Conservation (phyloP, 176 grass and related monocot genomes). For the Secale cereale region DNA sequence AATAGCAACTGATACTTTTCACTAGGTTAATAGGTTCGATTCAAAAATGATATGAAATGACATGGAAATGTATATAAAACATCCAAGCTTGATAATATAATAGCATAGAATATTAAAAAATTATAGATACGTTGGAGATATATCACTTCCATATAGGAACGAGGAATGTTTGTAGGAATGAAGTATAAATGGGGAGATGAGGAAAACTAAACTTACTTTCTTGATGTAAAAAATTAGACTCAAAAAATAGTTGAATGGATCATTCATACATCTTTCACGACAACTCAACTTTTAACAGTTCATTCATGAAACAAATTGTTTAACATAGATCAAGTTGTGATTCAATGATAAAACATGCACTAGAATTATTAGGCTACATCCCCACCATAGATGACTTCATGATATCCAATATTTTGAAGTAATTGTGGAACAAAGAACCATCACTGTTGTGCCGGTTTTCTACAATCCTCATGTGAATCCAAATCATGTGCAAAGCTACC, state of each 20-base stretch:
- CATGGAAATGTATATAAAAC: too few species aligned
- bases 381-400: slow-evolving; percentile 48
- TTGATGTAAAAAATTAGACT: not conserved
- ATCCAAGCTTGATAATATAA: too few species aligned
- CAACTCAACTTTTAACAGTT: not conserved
- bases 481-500: too few species aligned
- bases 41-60: too few species aligned
- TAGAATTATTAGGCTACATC: not conserved
- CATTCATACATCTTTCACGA: not conserved
- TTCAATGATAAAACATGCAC: not conserved
- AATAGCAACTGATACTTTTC: too few species aligned
- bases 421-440: slow-evolving; percentile 62
- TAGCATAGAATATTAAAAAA: too few species aligned
- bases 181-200: not conserved
- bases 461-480: too few species aligned
- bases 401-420: not conserved
- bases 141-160: too few species aligned
- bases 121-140: too few species aligned
- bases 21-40: too few species aligned
- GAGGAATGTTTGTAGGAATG: too few species aligned
- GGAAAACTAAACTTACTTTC: not conserved
- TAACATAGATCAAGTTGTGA: not conserved
- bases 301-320: too few species aligned
- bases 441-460: slow-evolving; percentile 58
- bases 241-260: not conserved